Percentiles rank a stretch among this genome's conserved stretches.
phyloP scores from a whole-genome alignment of 441 rosid genomes.

The Euphorbia celastroides region DNA sequence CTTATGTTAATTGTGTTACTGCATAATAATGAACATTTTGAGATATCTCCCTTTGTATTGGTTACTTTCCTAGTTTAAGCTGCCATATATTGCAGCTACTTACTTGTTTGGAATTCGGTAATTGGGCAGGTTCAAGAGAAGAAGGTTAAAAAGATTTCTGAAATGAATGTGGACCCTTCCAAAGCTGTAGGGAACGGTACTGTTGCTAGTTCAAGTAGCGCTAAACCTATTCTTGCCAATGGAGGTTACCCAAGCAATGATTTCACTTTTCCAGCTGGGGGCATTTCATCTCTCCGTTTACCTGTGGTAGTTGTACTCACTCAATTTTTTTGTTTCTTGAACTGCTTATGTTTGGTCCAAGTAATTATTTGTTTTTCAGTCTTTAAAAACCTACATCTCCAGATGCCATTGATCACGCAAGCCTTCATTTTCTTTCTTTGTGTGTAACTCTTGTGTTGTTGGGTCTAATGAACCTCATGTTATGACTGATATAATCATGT shows the following conservation, averaged over 20 bases:
- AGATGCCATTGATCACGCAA: neutral
- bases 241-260: constrained; percentile 52
- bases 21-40: neutral
- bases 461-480: neutral
- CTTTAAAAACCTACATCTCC: neutral
- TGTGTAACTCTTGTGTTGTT: neutral
- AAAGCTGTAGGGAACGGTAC: constrained; percentile 61
- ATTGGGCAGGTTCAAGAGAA: constrained; percentile 85
- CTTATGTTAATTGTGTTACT: neutral
- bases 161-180: constrained; percentile 69
- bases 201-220: constrained; percentile 43
- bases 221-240: constrained; percentile 44
- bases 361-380: neutral
- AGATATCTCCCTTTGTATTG: constrained; percentile 1
- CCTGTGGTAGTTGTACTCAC: constrained; percentile 83
- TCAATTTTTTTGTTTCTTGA: constrained; percentile 10
- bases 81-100: constrained; percentile 1
- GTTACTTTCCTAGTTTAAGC: neutral
- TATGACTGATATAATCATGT: neutral
- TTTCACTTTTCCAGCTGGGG: constrained; percentile 58
- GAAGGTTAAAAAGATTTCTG: constrained; percentile 84
- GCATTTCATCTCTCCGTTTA: constrained; percentile 70
- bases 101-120: constrained; percentile 11
- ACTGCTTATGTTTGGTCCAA: constrained; percentile 7
- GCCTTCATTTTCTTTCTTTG: neutral